Conservation (phyloP, 1,284 basidiomycete genomes). For the Marasmius fiardii region DNA sequence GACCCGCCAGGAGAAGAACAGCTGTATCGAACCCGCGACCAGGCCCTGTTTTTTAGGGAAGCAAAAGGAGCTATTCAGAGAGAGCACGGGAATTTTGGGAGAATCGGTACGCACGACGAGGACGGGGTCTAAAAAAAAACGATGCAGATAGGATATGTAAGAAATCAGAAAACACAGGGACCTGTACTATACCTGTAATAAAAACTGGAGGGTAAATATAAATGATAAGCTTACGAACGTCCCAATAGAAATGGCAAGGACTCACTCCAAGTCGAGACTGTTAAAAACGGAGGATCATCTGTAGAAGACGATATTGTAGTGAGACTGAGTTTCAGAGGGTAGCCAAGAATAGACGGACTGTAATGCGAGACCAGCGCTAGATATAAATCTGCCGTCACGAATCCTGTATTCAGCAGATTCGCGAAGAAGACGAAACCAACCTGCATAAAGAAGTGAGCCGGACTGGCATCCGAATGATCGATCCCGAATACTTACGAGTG, state of each 20-base stretch:
- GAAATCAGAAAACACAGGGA: too few relatives aligned
- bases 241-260: too few relatives aligned
- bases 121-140: conserved; percentile 4
- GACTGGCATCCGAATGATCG: too few relatives aligned
- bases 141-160: background rate
- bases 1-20: conserved; percentile 2
- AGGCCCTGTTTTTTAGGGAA: background rate
- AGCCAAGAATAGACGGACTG: background rate
- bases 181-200: background rate
- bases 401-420: background rate
- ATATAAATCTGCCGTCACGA: background rate
- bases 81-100: background rate
- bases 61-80: background rate
- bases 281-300: too few relatives aligned
- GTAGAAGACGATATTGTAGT: background rate
- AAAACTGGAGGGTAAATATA: background rate
- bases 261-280: too few relatives aligned
- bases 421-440: background rate
- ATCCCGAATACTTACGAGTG: background rate
- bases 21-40: background rate
- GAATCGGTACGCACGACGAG: background rate
- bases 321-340: background rate
- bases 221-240: too few relatives aligned
- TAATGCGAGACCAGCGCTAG: background rate
- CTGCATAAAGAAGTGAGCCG: background rate